Evolutionary conservation across 257 asterid species (phyloP).

Genomic region (Fraxinus anomala): DNA sequence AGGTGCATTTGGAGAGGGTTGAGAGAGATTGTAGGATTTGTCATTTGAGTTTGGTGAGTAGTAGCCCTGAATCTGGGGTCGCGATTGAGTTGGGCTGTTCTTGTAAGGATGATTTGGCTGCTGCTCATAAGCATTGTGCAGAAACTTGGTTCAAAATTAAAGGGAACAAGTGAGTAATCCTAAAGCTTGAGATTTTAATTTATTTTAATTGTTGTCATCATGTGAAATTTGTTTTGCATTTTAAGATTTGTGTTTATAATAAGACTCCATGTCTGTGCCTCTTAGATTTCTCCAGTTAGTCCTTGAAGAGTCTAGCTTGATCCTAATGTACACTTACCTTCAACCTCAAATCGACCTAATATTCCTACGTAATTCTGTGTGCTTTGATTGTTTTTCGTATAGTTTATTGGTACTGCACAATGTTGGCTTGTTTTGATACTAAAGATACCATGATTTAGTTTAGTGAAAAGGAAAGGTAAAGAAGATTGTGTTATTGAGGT

Average conservation of each 20-base stretch:
- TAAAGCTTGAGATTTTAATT: background rate
- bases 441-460: slow-evolving; percentile 19
- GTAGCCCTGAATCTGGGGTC: slow-evolving; percentile 36
- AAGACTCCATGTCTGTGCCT: background rate
- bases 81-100: slow-evolving; percentile 52
- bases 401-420: slow-evolving; percentile 20
- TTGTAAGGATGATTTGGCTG: slow-evolving; percentile 51
- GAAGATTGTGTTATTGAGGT: background rate
- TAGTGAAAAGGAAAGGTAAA: slow-evolving; percentile 24
- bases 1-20: background rate
- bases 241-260: background rate
- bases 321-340: background rate
- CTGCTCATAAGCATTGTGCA: slow-evolving; percentile 53
- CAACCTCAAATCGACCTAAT: background rate
- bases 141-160: slow-evolving; percentile 59
- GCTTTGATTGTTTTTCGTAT: background rate
- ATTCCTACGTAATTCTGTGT: background rate
- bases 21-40: slow-evolving; percentile 50
- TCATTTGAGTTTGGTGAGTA: slow-evolving; percentile 40
- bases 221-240: slow-evolving; percentile 3
- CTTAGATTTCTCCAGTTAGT: background rate
- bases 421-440: slow-evolving; percentile 20
- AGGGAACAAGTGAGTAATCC: slow-evolving; percentile 44
- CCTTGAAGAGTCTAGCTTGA: background rate
- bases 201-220: background rate